phyloP scores from a whole-genome alignment of 2,329 filamentous ascomycete genomes.

The Penicillium verrucosum region DNA sequence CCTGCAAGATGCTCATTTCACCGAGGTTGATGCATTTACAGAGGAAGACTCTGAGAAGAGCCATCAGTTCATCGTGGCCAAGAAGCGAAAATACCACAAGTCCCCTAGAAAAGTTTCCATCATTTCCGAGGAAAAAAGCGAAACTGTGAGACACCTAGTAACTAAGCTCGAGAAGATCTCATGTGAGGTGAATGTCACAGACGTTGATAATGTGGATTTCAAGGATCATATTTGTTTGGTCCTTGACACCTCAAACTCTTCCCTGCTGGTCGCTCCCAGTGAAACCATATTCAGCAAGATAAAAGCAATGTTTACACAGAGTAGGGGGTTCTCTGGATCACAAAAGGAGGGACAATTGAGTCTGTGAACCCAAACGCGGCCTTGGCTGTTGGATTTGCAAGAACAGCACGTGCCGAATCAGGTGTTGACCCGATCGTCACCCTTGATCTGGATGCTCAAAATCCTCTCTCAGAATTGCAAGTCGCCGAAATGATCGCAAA shows the following conservation, averaged over 20 bases:
- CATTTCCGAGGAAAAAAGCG: slow-evolving; percentile 5
- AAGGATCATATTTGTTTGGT: slow-evolving; percentile 19
- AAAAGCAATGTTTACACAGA: slow-evolving; percentile 18
- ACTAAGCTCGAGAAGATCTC: background rate
- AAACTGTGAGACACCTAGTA: background rate
- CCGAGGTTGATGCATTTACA: background rate
- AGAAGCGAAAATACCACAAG: background rate
- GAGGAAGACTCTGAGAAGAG: background rate
- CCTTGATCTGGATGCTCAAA: slow-evolving; percentile 21
- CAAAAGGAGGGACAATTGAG: slow-evolving; percentile 15
- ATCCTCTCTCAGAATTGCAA: background rate
- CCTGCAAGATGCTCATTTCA: slow-evolving; percentile 2
- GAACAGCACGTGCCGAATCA: slow-evolving; percentile 28
- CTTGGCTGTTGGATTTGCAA: slow-evolving; percentile 23
- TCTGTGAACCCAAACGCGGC: slow-evolving; percentile 14
- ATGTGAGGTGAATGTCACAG: slow-evolving; percentile 4
- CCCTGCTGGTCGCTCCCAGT: slow-evolving; percentile 1
- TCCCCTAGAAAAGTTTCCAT: slow-evolving; percentile 6
- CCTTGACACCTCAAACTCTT: slow-evolving; percentile 9
- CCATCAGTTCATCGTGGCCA: slow-evolving; percentile 6
- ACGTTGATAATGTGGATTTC: slow-evolving; percentile 8
- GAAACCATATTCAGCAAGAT: slow-evolving; percentile 7
- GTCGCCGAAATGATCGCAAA: slow-evolving; percentile 10
- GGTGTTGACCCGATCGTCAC: slow-evolving; percentile 23
- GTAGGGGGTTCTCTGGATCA: slow-evolving; percentile 25